These are phyloP conservation scores for Pichia exigua DNA, from an alignment of 805 yeast genomes.

Conservation along the genomic window DNA sequence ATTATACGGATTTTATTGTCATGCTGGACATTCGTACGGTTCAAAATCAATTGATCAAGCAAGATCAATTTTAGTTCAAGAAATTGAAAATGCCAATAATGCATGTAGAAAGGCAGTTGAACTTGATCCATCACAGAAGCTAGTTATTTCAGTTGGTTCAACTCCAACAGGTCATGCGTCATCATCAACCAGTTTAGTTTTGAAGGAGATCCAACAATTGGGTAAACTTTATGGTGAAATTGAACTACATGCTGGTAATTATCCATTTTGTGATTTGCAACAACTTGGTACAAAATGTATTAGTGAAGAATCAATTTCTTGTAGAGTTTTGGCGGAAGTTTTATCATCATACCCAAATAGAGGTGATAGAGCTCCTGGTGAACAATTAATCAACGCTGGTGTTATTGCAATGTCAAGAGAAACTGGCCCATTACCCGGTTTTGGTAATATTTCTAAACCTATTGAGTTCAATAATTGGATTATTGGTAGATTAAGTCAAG, in stretches of 20 bases:
- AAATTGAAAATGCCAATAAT: slow-evolving; percentile 45
- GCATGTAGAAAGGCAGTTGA: slow-evolving; percentile 39
- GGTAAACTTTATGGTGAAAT: slow-evolving; percentile 32
- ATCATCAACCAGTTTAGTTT: slow-evolving; percentile 5
- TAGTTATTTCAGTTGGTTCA: slow-evolving; percentile 68
- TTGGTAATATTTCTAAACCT: slow-evolving; percentile 37
- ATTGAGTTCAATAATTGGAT: slow-evolving; percentile 45
- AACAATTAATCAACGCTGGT: slow-evolving; percentile 63
- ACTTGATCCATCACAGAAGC: slow-evolving; percentile 29
- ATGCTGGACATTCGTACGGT: slow-evolving; percentile 70
- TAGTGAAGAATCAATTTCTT: slow-evolving; percentile 36
- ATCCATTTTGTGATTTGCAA: slow-evolving; percentile 65
- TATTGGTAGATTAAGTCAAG: slow-evolving; percentile 63
- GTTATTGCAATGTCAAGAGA: slow-evolving; percentile 65
- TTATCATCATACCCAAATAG: slow-evolving; percentile 52
- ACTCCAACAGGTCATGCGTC: slow-evolving; percentile 73
- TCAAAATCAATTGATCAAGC: slow-evolving; percentile 41
- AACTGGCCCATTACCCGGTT: slow-evolving; percentile 50
- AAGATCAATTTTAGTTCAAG: slow-evolving; percentile 41
- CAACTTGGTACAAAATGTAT: slow-evolving; percentile 67
- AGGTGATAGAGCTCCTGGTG: slow-evolving; percentile 45
- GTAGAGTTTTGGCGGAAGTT: slow-evolving; percentile 50
- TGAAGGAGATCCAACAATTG: slow-evolving; percentile 6
- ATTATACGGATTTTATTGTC: slow-evolving; percentile 66
- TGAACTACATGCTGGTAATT: slow-evolving; percentile 80